Evolutionary conservation across 176 grass and related monocot genomes (phyloP), one percentile per base, ranked within the genome.

Genomic region (Carex myosuroides): DNA sequence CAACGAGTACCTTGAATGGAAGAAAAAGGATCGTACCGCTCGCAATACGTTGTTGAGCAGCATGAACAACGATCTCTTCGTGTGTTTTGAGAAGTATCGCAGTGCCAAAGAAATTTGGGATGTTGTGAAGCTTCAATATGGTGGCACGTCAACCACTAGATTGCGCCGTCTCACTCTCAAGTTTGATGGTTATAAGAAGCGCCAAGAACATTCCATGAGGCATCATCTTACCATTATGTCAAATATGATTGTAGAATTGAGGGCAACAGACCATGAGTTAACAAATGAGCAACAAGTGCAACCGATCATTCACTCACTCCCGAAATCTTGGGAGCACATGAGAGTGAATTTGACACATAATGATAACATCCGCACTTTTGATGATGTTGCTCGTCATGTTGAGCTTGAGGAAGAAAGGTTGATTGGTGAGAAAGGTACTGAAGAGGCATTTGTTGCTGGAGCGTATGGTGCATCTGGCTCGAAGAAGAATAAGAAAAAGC

Each of bases 281-380:
- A 41, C 30, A 8, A 6, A 85, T 61, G 83, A 85, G 48, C 68
- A 74, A 26, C 24, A 77, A 63, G 68, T 77, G 13, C 68, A 85
- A 24, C 30, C 18, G 12, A 16, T 85, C 7, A 85, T 63, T 16
- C 12, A 53, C 14, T 85, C 68, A 9, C 14, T 76, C 32, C 7
- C 69, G 39, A 6, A 63, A 0, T 4, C 4, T 6, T 77, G 52
- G 54, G 83, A 76, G 9, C 53, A 61, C 16, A 42, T 77, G 13
- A 62, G 50, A 39, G 13, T 85, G 0, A 74, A 85, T 12, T 11
- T 85, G 8, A 63, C 69, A 3, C 53, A 63, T 2, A 85, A 77
- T 62, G 67, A 85, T 7, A 75, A 6, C 17, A 85, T 85, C 14
- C 60, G 18, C 9, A 85, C 22, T 12, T 63, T 76, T 61, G 50